Conservation (phyloP, 2,329 filamentous ascomycete genomes). For the Colletotrichum zoysiae region DNA sequence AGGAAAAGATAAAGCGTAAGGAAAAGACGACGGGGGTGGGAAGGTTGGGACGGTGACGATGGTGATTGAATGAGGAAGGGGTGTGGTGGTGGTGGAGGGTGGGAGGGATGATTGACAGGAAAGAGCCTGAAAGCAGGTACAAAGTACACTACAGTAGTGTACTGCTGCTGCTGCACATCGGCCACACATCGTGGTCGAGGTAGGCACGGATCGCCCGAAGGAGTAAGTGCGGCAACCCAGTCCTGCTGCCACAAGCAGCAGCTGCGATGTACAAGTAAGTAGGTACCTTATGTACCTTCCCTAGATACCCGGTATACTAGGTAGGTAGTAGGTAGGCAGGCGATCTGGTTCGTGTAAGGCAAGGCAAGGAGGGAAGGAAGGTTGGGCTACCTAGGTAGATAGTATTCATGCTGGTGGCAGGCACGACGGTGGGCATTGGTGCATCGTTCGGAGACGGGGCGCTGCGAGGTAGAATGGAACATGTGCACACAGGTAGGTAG, state of each 20-base stretch:
- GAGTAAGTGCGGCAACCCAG: slow-evolving; percentile 27
- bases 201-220: slow-evolving; percentile 30
- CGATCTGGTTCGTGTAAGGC: slow-evolving; percentile 16
- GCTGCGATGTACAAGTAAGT: neutral
- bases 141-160: slow-evolving; percentile 6
- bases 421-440: neutral
- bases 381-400: slow-evolving; percentile 19
- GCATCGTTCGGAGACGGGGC: neutral
- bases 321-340: neutral
- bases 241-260: slow-evolving; percentile 26
- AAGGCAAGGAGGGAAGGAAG: slow-evolving; percentile 17
- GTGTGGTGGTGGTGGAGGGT: slow-evolving; percentile 5
- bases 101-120: slow-evolving; percentile 24
- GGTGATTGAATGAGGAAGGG: slow-evolving; percentile 22
- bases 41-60: slow-evolving; percentile 30
- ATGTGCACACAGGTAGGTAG: neutral
- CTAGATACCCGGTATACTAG: too few species aligned
- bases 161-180: slow-evolving; percentile 16
- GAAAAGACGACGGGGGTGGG: neutral
- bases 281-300: neutral
- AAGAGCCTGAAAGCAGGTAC: slow-evolving; percentile 40
- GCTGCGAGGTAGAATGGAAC: neutral
- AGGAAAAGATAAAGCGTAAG: slow-evolving; percentile 7
- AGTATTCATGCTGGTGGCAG: neutral
- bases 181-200: slow-evolving; percentile 19